phyloP scores from a whole-genome alignment of 306 rosid species.

The Ormosia semicastrata region DNA sequence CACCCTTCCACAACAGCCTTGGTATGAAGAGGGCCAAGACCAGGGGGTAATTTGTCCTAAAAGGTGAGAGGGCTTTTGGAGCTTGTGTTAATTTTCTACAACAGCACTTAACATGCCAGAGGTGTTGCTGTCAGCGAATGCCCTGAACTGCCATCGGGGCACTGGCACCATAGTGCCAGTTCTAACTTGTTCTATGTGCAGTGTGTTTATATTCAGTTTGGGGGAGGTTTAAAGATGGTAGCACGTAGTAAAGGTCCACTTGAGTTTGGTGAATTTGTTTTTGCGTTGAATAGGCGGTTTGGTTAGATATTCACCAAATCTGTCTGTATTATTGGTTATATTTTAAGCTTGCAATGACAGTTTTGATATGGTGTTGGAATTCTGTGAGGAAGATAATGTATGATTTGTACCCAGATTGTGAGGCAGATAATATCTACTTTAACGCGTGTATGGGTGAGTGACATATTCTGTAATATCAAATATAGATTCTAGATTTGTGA shows the following conservation, averaged over 20 bases:
- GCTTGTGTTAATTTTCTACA: conserved; percentile 59
- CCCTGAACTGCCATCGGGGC: conserved; percentile 80
- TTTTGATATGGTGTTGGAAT: conserved; percentile 46
- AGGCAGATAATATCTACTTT: conserved; percentile 34
- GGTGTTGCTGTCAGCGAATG: conserved; percentile 57
- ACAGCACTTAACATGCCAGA: conserved; percentile 44
- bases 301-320: conserved; percentile 44
- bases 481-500: conserved; percentile 34
- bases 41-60: conserved; percentile 58
- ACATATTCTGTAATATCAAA: conserved; percentile 33
- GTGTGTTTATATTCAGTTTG: conserved; percentile 67
- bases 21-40: conserved; percentile 99
- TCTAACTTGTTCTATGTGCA: conserved; percentile 63
- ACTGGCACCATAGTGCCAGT: conserved; percentile 68
- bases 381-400: conserved; percentile 33
- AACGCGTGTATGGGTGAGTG: conserved; percentile 41
- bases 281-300: conserved; percentile 44
- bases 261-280: conserved; percentile 48
- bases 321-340: conserved; percentile 34
- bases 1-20: conserved; percentile 85
- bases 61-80: conserved; percentile 44
- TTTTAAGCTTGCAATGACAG: conserved; percentile 43
- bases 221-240: conserved; percentile 42
- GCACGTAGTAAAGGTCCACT: conserved; percentile 43
- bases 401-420: conserved; percentile 48